A percentile compares a stretch with the other conserved stretches of the same genome.
Conservation (phyloP, 176 grass and related monocot genomes). For the Microstegium vimineum region DNA sequence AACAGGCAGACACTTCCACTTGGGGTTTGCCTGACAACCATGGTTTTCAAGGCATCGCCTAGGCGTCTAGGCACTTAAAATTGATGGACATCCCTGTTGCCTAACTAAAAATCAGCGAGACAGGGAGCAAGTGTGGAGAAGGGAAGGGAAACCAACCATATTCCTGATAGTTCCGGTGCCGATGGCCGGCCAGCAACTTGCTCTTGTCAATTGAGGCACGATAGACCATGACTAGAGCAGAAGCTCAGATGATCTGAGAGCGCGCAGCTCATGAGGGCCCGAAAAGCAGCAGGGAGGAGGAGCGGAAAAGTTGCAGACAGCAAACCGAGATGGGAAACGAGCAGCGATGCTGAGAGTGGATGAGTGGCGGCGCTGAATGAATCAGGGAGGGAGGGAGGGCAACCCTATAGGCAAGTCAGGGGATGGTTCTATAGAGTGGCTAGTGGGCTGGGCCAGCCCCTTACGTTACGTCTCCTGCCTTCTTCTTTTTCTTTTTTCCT, state of each 20-base stretch:
- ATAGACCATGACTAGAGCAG: neutral
- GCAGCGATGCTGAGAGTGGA: neutral
- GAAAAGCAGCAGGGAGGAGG: neutral
- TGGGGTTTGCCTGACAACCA: neutral
- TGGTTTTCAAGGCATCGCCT: neutral
- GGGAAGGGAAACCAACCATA: neutral
- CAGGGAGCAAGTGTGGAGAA: too few relatives aligned
- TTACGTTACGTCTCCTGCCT: neutral
- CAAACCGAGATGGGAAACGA: neutral
- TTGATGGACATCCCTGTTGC: neutral
- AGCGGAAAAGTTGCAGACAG: neutral
- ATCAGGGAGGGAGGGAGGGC: neutral
- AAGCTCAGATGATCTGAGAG: neutral
- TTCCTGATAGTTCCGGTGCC: neutral
- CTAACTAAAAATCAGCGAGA: neutral
- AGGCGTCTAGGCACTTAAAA: neutral
- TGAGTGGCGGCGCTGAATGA: neutral
- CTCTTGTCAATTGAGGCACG: neutral
- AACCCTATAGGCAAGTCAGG: neutral
- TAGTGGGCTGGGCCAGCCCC: neutral
- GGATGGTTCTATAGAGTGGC: neutral
- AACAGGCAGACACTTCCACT: neutral
- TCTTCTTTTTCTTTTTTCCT: neutral
- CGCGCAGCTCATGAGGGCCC: neutral
- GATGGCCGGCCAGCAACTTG: neutral